These are phyloP conservation scores for Leptographium wingfieldii DNA, from an alignment of 2,329 filamentous ascomycete genomes.

Conservation along the genomic window DNA sequence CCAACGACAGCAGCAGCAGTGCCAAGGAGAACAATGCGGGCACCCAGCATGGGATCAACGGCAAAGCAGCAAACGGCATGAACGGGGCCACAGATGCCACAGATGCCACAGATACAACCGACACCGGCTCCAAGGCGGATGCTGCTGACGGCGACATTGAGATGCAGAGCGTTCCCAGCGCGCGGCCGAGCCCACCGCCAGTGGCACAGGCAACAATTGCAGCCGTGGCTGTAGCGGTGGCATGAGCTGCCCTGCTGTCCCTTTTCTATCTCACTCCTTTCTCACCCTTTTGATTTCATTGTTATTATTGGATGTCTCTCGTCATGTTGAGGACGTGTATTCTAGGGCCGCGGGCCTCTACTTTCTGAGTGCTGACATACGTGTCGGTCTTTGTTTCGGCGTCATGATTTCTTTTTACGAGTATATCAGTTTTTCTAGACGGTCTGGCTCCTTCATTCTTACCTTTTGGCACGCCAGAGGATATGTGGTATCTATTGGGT, in stretches of 20 bases:
- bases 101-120: neutral
- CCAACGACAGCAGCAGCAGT: constrained; percentile 20
- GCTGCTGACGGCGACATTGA: constrained; percentile 31
- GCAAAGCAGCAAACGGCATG: neutral
- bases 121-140: neutral
- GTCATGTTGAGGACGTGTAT: neutral
- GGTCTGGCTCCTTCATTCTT: neutral
- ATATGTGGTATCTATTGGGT: neutral
- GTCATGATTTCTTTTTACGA: neutral
- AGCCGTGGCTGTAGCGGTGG: constrained; percentile 6
- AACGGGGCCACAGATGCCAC: neutral
- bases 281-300: neutral
- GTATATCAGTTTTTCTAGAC: neutral
- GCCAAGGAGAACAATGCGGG: neutral
- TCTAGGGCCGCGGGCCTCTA: neutral
- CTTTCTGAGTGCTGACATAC: neutral
- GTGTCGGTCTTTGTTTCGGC: neutral
- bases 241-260: neutral
- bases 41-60: neutral
- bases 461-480: neutral
- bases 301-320: neutral
- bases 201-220: neutral
- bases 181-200: constrained; percentile 36
- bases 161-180: constrained; percentile 38
- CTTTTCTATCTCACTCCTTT: neutral